Evolutionary conservation across 2,329 filamentous ascomycete species (phyloP).

Genomic region (Sporothrix luriei): DNA sequence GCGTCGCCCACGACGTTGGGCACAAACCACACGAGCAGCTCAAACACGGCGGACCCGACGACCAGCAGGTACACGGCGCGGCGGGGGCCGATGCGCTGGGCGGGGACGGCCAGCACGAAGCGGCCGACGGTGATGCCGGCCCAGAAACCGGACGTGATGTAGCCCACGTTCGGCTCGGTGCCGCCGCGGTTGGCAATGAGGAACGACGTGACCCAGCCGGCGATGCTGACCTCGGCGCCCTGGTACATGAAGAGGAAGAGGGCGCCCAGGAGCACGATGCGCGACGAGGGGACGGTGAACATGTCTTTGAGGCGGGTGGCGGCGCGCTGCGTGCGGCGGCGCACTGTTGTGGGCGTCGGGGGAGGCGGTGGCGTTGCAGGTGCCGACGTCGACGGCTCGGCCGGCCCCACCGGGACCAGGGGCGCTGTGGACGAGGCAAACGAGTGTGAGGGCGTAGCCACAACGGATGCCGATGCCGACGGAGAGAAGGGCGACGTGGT

Average conservation of each 20-base stretch:
- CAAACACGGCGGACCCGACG: slow-evolving; percentile 64
- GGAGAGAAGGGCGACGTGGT: slow-evolving; percentile 29
- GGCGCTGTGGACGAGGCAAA: slow-evolving; percentile 28
- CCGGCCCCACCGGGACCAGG: slow-evolving; percentile 1
- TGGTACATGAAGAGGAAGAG: slow-evolving; percentile 86
- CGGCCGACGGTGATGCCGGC: slow-evolving; percentile 75
- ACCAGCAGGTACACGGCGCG: slow-evolving; percentile 66
- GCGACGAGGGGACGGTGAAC: slow-evolving; percentile 53
- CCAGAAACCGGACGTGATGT: slow-evolving; percentile 74
- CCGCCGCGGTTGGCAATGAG: slow-evolving; percentile 72
- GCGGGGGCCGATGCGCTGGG: slow-evolving; percentile 70
- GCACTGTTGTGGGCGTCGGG: not conserved
- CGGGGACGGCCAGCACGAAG: slow-evolving; percentile 68
- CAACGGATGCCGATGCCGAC: not conserved
- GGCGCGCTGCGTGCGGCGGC: not conserved
- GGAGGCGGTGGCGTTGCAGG: not conserved
- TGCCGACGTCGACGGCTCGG: not conserved
- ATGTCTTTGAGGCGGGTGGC: slow-evolving; percentile 46
- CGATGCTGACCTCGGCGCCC: slow-evolving; percentile 80
- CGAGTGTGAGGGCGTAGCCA: slow-evolving; percentile 23
- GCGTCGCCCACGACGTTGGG: slow-evolving; percentile 73
- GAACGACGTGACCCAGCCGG: slow-evolving; percentile 86
- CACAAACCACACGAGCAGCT: slow-evolving; percentile 77
- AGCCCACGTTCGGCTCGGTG: slow-evolving; percentile 71
- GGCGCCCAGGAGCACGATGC: slow-evolving; percentile 71